A percentile compares a stretch with the other conserved stretches of the same genome.
phyloP scores from a whole-genome alignment of 495 filamentous ascomycete species.

The Cercophora newfieldiana region DNA sequence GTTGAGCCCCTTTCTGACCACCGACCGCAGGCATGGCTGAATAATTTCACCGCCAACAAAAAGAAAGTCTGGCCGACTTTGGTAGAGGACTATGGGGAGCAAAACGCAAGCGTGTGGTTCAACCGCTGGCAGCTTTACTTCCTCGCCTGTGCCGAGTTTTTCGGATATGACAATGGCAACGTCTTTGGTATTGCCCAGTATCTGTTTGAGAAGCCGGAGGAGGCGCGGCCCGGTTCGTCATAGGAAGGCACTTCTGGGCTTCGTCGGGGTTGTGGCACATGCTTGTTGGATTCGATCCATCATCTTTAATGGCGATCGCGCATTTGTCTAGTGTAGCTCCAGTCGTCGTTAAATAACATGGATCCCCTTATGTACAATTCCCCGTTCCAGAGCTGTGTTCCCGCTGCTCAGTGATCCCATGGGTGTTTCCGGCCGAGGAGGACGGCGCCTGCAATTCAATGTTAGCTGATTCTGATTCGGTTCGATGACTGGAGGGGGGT shows the following conservation, averaged over 20 bases:
- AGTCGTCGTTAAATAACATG: not conserved
- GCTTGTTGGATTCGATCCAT: not conserved
- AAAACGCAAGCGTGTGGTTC: conserved; percentile 57
- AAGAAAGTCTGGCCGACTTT: conserved; percentile 58
- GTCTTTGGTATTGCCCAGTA: conserved; percentile 64
- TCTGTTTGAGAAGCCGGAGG: conserved; percentile 55
- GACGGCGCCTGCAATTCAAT: conserved; percentile 55
- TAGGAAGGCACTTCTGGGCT: not conserved
- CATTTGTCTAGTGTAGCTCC: not conserved
- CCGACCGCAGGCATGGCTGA: conserved; percentile 58
- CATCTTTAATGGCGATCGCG: not conserved
- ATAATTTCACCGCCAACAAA: conserved; percentile 53
- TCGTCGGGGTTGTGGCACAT: not conserved
- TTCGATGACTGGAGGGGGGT: not conserved
- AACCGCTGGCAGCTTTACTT: conserved; percentile 70
- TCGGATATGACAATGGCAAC: conserved; percentile 60
- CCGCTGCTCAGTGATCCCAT: conserved; percentile 81
- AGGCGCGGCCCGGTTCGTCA: not conserved
- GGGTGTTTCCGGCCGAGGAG: conserved; percentile 95
- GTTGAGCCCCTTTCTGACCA: conserved; percentile 17
- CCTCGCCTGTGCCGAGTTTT: conserved; percentile 66
- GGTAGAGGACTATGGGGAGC: conserved; percentile 59
- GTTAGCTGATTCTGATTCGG: too few relatives aligned
- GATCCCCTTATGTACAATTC: conserved; percentile 25
- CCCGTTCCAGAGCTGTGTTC: conserved; percentile 1